Base-by-base conservation (phyloP, 441 rosid genomes). In the Omphalea diandra region DNA sequence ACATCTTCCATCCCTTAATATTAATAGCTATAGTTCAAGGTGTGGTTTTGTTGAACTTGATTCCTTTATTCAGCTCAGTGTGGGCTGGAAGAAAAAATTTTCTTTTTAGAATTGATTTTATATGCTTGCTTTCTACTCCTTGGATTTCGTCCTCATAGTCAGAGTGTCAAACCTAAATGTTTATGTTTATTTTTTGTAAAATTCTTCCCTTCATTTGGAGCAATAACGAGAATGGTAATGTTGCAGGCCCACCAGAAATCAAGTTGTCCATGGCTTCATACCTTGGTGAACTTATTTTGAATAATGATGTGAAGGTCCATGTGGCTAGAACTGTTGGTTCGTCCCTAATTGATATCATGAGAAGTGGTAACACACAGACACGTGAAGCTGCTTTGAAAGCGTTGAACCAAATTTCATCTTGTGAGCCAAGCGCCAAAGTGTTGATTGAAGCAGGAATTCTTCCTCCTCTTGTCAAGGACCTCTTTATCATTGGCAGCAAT, bases 361-460 rank as follows among this genome's bases (percentile, higher is more conserved):
- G 81, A 82, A 90, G 90, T 26, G 86, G 89, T 56, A 80, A 78
- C 69, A 73, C 83, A 82, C 84, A 73, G 53, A 83, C 91, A 56
- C 86, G 94, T 77, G 98, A 95, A 86, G 96, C 90, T 77, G 86
- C 97, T 63, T 73, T 95, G 72, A 88, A 77, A 84, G 98, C 98
- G 80, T 80, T 95, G 32, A 92, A 90, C 84, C 94, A 90, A 69
- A 87, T 95, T 58, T 90, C 97, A 35, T 88, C 94, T 27, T 88
- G 74, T 29, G 94, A 90, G 74, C 84, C 84, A 68, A 95, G 98
- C 65, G 89, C 98, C 64, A 85, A 82, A 83, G 86, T 92, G 64
- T 78, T 95, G 77, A 87, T 95, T 65, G 87, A 87, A 72, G 84
- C 77, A 20, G 98, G 97, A 57, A 92, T 95, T 66, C 91, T 95